Evolutionary conservation across 169 alveolate genomes (phyloP), one percentile per base, ranked within the genome.

Genomic region (Cryptosporidium sp.): DNA sequence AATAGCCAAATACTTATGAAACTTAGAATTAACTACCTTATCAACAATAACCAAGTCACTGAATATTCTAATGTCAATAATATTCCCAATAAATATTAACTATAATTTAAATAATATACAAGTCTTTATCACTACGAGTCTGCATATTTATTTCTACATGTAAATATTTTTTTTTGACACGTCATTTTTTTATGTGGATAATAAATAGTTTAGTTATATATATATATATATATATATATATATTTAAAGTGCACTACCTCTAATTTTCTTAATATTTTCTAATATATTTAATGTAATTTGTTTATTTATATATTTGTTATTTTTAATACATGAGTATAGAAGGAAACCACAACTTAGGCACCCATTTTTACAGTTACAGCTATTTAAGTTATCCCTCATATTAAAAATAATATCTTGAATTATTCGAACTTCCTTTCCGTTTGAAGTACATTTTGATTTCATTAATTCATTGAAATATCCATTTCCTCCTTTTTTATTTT

Each of bases 41-140:
- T 80, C 35, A 65, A 80, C 52, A 58, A 70, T 45, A 59, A 80
- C 41, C 62, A 35, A 59, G 74, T 80, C 7, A 48, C 70, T 8
- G 89, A 80, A 62, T 80, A 80, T 80, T 58, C 89, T 14, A 80
- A 80, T 80, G 89, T 80, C 14, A 59, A 39, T 29, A 80, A 80
- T 80, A 80, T 80, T 62, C 89, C 89, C n/a, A 61, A 23, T 10
- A 45, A 65, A 10, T 80, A 80, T 48, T 80, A 80, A 62, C 12
- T 21, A 18, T 7, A 29, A 31, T 16, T 31, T 39, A 29, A 18
- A 71, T 70, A 21, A 48, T 48, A 14, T 48, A 41, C 48, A 41
- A 41, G 9, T 41, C 0, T 41, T 41, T 41, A 41, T 41, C 12
- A 41, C 9, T 41, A 41, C 21, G 23, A 14, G 21, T 16, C 6